Evolutionary conservation across 208 protist species (phyloP), one percentile per base, ranked within the genome.

Genomic region (Leishmania major): DNA sequence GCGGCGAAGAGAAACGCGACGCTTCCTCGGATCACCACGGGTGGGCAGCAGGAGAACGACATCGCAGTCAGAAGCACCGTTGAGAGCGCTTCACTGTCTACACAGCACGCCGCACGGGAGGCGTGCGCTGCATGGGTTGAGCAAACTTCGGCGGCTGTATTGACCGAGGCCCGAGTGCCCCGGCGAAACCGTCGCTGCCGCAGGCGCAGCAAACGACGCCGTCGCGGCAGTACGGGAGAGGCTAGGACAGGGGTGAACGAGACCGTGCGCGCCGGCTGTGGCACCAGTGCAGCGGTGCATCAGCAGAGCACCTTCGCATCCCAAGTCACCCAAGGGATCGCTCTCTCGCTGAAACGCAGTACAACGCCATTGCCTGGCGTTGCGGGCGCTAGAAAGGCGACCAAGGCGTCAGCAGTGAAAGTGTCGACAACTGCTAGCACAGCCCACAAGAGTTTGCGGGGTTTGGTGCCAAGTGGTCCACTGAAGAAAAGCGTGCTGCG

Each of bases 401-500:
- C 72, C 72, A 43, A 40, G 37, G 55, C 45, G 6, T 53, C 57
- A 40, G 25, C 7, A 7, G 40, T 17, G 0, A 5, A 13, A 31
- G 55, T 57, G 45, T 55, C 43, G 8, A 49, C 75, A 1, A 55
- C 64, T 3, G 67, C 57, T 13, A 69, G 49, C 47, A 31, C 47
- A 11, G 79, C 79, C 6, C 84, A 87, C 40, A 80, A 70, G 49
- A 81, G 37, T 49, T 67, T 87, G 37, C 79, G 79, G 45, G 25
- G 69, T 1, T 25, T 87, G 55, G 84, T 84, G 57, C 78, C 78
- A 1, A 78, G 35, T 4, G 79, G 78, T 4, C 84, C 84, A 4
- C 80, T 84, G 59, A 79, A 72, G 53, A 83, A 81, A 62, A 51
- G 5, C 11, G 35, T 51, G 6, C 51, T 6, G 55, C 74, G 35